phyloP scores from a whole-genome alignment of 768 basidiomycete species.

The Suillus discolor region DNA sequence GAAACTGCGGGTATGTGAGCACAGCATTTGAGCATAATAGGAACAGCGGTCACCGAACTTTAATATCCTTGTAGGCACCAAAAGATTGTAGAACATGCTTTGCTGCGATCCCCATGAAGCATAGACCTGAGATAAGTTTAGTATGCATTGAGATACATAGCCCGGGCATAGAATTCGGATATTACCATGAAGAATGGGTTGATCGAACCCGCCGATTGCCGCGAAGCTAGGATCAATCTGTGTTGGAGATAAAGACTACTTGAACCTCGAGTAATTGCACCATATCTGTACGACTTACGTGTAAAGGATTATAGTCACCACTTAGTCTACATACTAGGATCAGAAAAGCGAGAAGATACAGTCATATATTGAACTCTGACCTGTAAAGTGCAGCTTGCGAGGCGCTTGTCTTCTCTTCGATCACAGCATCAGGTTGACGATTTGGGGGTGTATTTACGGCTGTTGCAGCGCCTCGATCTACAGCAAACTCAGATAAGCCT shows the following conservation, averaged over 20 bases:
- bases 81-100: constrained; percentile 91
- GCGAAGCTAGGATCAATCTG: constrained; percentile 94
- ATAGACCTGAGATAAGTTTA: constrained; percentile 55
- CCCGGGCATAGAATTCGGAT: constrained; percentile 1
- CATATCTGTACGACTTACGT: constrained; percentile 49
- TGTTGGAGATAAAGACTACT: neutral
- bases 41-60: constrained; percentile 69
- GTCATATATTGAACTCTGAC: constrained; percentile 39
- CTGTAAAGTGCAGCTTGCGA: constrained; percentile 92
- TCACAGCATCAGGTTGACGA: constrained; percentile 79
- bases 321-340: constrained; percentile 57
- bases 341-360: constrained; percentile 8
- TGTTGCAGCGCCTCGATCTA: constrained; percentile 89
- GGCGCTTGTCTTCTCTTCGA: constrained; percentile 84
- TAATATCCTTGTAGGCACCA: constrained; percentile 89
- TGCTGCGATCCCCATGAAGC: constrained; percentile 89
- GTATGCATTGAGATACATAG: neutral
- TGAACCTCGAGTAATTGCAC: neutral
- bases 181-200: constrained; percentile 78
- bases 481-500: neutral
- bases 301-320: constrained; percentile 91
- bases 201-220: constrained; percentile 91
- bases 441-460: constrained; percentile 81
- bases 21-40: constrained; percentile 3
- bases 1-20: constrained; percentile 52